Evolutionary conservation across 2,329 filamentous ascomycete species (phyloP).

Genomic region (Atkinsonella texensis): DNA sequence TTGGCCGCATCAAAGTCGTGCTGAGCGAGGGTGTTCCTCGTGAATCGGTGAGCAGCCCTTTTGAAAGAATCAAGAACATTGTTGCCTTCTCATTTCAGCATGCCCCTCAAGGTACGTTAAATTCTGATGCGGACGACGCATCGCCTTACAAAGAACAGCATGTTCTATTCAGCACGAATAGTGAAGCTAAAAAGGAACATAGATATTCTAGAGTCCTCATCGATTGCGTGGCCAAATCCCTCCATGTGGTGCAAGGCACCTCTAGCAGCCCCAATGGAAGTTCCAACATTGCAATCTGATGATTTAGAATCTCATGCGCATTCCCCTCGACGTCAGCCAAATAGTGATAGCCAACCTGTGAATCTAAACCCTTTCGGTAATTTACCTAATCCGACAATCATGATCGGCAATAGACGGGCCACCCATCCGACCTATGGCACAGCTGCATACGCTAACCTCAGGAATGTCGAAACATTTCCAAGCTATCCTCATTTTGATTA

Average conservation of each 20-base stretch:
- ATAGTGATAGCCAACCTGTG: neutral
- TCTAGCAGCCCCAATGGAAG: conserved; percentile 27
- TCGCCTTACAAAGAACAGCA: neutral
- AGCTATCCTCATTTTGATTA: conserved; percentile 18
- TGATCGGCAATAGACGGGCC: conserved; percentile 2
- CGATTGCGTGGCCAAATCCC: conserved; percentile 70
- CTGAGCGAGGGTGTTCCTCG: conserved; percentile 61
- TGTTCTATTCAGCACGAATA: neutral
- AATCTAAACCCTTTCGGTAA: neutral
- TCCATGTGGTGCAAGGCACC: conserved; percentile 50
- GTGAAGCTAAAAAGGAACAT: conserved; percentile 4
- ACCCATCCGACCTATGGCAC: conserved; percentile 8
- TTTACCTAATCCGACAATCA: neutral
- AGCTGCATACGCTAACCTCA: neutral
- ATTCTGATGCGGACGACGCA: no score
- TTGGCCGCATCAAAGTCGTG: conserved; percentile 65
- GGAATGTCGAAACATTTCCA: conserved; percentile 11
- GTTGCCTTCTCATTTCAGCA: conserved; percentile 77
- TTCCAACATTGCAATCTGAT: conserved; percentile 29
- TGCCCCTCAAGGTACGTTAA: conserved; percentile 56
- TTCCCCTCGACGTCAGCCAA: conserved; percentile 38
- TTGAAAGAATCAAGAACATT: conserved; percentile 59
- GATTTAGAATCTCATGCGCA: conserved; percentile 49
- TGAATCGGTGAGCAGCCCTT: conserved; percentile 36
- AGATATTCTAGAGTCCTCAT: conserved; percentile 59